These are phyloP conservation scores for Citrus medica DNA, from an alignment of 345 rosid genomes.

Conservation along the genomic window DNA sequence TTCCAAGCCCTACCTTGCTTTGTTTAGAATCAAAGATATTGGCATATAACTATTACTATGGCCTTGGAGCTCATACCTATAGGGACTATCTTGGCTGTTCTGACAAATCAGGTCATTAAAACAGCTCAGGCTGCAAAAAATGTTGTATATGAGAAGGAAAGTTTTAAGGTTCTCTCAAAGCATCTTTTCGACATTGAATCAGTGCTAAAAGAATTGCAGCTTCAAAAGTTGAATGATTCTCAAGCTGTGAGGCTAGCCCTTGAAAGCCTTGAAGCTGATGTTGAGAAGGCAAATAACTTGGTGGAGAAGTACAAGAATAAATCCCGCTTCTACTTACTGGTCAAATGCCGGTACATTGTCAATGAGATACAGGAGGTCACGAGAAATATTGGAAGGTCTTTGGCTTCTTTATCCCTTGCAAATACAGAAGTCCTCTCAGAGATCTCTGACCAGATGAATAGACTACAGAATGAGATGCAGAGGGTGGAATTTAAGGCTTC, in stretches of 20 bases:
- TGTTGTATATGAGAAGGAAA: constrained; percentile 54
- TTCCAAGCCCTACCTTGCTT: not conserved
- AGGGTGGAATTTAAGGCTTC: constrained; percentile 58
- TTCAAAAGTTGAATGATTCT: constrained; percentile 49
- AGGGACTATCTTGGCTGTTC: constrained; percentile 58
- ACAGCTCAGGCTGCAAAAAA: constrained; percentile 75
- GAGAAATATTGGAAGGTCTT: constrained; percentile 58
- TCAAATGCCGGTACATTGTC: constrained; percentile 56
- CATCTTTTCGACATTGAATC: constrained; percentile 69
- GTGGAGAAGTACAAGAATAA: constrained; percentile 55
- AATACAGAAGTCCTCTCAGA: constrained; percentile 53
- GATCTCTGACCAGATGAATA: constrained; percentile 53
- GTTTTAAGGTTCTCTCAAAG: constrained; percentile 62
- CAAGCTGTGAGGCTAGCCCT: constrained; percentile 54
- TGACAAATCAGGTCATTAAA: constrained; percentile 56
- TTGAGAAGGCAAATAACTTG: constrained; percentile 56
- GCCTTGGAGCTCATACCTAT: constrained; percentile 64
- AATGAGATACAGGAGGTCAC: constrained; percentile 64
- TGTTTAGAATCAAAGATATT: not conserved
- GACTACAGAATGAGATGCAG: constrained; percentile 69
- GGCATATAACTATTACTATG: constrained; percentile 19
- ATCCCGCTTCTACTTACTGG: constrained; percentile 53
- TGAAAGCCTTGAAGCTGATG: constrained; percentile 53
- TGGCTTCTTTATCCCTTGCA: constrained; percentile 50
- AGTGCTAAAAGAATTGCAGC: constrained; percentile 55